Base-by-base conservation (phyloP, 2,329 filamentous ascomycete genomes). In the Scytalidium lignicola region DNA sequence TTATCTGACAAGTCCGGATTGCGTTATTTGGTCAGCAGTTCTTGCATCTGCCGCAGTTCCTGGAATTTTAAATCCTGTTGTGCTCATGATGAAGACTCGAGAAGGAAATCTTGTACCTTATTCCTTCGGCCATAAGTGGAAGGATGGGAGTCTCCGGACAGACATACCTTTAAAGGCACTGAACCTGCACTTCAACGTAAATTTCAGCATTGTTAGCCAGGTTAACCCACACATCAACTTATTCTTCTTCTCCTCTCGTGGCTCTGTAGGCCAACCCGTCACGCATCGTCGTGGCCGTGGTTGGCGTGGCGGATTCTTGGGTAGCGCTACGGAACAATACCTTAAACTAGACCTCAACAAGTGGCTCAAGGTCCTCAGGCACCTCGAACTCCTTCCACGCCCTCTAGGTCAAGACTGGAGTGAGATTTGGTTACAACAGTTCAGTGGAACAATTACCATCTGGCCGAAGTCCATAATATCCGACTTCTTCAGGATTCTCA, bases 81-180 rank as follows among this genome's bases (percentile, higher is more conserved):
- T 99, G 1, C 81, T 99, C 7, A 91, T 96, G 85, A 91, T 96
- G 85, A 83, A 83, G 75, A 87, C 79, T 47, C 75, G 77, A 17
- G 80, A 90, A 51, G 91, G 90, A 1, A 83, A 75, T 2, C 74
- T 99, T 3, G 82, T 83, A 0, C 93, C 93, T 0, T 99, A 96
- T 68, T 95, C 89, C 0, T 99, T 99, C 64, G 93, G 93, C 0
- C 91, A 97, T 74, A 97, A 97, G 70, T 99, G 93, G 93, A 99
- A 99, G 69, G 93, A 99, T 65, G 93, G 93, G 47, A 93, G 87
- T 58, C 72, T 99, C 48, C 81, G 93, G 32, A 99, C 93, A 1
- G 93, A 99, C 62, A 96, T 99, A 22, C 93, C 93, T 0, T 82
- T 99, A 62, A 93, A 92, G 68, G 87, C 91, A 1, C 76, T 99